A percentile compares a stretch with the other conserved stretches of the same genome.
Evolutionary conservation across 2,329 filamentous ascomycete species (phyloP).

Genomic region (Aspergillus brunneoviolaceus): DNA sequence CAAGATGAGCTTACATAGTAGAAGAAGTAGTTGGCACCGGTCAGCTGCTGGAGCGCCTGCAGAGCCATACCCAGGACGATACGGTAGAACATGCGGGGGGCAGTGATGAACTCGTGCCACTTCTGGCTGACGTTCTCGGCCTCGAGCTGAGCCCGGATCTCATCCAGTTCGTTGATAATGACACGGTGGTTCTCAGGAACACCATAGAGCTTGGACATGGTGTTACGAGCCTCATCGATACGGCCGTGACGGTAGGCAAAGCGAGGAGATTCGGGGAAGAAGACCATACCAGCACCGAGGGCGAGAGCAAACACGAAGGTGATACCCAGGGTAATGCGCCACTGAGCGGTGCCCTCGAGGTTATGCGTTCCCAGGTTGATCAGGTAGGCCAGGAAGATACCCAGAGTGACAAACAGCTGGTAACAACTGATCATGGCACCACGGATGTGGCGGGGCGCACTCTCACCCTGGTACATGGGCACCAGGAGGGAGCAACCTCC

Average conservation of each 20-base stretch:
- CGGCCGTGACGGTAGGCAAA: slow-evolving; percentile 58
- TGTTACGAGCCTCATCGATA: slow-evolving; percentile 51
- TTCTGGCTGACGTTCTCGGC: slow-evolving; percentile 46
- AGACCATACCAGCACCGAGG: slow-evolving; percentile 56
- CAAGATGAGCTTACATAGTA: slow-evolving; percentile 52
- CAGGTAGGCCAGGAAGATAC: slow-evolving; percentile 47
- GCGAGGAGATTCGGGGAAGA: slow-evolving; percentile 58
- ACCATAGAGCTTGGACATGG: slow-evolving; percentile 57
- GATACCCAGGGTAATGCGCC: slow-evolving; percentile 55
- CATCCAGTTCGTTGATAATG: slow-evolving; percentile 54
- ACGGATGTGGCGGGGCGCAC: slow-evolving; percentile 47
- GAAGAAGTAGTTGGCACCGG: slow-evolving; percentile 49
- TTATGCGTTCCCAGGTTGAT: slow-evolving; percentile 48
- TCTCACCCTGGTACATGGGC: slow-evolving; percentile 50
- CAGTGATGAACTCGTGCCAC: slow-evolving; percentile 47
- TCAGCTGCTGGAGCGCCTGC: slow-evolving; percentile 47
- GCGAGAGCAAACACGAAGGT: slow-evolving; percentile 58
- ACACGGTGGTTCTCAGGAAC: slow-evolving; percentile 54
- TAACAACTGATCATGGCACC: slow-evolving; percentile 49
- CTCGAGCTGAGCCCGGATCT: slow-evolving; percentile 59
- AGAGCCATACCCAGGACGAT: slow-evolving; percentile 43
- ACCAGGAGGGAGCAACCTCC: slow-evolving; percentile 46
- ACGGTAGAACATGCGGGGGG: slow-evolving; percentile 48
- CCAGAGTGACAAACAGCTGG: slow-evolving; percentile 50
- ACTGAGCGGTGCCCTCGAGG: slow-evolving; percentile 45